Conservation (phyloP, 805 yeast species). For the Saccharomycopsis sp. region DNA sequence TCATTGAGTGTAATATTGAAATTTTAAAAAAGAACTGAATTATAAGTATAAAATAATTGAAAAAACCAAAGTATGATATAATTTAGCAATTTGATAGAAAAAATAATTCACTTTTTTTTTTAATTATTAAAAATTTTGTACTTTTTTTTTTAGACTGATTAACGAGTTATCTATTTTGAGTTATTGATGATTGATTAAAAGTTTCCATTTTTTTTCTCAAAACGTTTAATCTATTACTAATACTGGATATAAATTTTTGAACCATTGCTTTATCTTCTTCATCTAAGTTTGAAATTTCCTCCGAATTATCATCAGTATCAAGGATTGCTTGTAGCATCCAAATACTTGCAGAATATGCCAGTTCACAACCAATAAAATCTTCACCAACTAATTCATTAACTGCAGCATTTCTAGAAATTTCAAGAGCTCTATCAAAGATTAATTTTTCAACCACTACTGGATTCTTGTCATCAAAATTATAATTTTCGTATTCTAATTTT, state of each 20-base stretch:
- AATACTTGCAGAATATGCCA: slow-evolving; percentile 80
- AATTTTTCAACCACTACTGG: slow-evolving; percentile 66
- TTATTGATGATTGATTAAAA: too few species aligned
- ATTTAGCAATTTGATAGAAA: too few species aligned
- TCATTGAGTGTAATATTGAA: too few species aligned
- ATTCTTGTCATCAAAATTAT: slow-evolving; percentile 15
- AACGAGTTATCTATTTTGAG: too few species aligned
- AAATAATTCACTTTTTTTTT: too few species aligned
- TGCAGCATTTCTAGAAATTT: slow-evolving; percentile 87
- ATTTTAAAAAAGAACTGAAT: too few species aligned
- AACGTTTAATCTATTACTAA: slow-evolving; percentile 68
- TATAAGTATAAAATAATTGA: too few species aligned
- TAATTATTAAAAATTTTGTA: too few species aligned
- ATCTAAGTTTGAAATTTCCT: slow-evolving; percentile 38
- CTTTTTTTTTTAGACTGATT: too few species aligned
- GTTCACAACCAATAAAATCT: slow-evolving; percentile 68
- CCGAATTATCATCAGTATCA: slow-evolving; percentile 33
- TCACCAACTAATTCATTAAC: slow-evolving; percentile 72
- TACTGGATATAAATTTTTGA: slow-evolving; percentile 71
- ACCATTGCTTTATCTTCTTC: slow-evolving; percentile 66
- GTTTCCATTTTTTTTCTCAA: slow-evolving; percentile 47
- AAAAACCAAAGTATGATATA: too few species aligned
- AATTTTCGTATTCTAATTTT: slow-evolving; percentile 19
- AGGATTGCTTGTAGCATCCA: slow-evolving; percentile 92
- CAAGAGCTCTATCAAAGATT: slow-evolving; percentile 87